Evolutionary conservation across 306 rosid species (phyloP), one percentile per base, ranked within the genome.

Genomic region (Trifolium dubium): DNA sequence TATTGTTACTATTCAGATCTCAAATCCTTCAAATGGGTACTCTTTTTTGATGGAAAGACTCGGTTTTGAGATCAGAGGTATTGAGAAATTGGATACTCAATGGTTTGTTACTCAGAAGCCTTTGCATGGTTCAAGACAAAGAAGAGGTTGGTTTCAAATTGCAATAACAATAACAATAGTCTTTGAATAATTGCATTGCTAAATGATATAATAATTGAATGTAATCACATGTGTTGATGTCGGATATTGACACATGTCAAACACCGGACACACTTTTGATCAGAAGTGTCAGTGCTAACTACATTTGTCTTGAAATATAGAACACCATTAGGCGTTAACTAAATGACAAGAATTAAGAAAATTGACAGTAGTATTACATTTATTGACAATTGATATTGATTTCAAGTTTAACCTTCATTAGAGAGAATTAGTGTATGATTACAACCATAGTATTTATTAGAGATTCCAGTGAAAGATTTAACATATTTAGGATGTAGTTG

Each of bases 31-130:
- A 6, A 79, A 39, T 72, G 50, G 17, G 64, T 85, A 64, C 70
- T 87, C 99, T 0, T 88, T 95, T 63, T 58, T 95, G 84, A 81
- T 92, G 60, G 97, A 95, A 64, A 85, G 89, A 14, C 89, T 95
- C 18, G 74, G 93, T 62, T 95, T 95, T 70, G 99, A 92, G 88
- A 83, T 95, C 69, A 86, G 80, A 60, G 98, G 98, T 10, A 64
- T 90, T 72, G 96, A 87, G 89, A 92, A 92, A 86, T 82, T 90
- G 74, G 99, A 95, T 41, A 63, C 85, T 37, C 99, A 95, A 72
- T 95, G 99, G 99, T 92, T 90, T 67, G 91, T 87, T 53, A 92
- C 98, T 23, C 97, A 85, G 86, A 95, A 90, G 80, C 89, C 96
- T 9, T 30, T 79, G 30, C 84, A 82, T 31, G 96, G 92, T 81